Conservation (phyloP, 441 rosid genomes). For the Jatropha multifida region DNA sequence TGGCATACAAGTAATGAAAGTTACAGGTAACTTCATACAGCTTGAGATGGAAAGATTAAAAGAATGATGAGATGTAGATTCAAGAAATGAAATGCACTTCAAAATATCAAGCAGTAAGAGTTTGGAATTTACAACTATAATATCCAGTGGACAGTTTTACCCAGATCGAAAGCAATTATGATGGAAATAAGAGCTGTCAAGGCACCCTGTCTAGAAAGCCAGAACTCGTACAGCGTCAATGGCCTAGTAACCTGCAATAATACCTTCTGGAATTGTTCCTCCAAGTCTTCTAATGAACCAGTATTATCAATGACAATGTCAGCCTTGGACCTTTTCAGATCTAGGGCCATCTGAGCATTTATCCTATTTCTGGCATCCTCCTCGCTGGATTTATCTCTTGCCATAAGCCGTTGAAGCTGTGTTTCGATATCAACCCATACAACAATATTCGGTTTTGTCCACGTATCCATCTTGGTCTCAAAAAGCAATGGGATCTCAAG, state of each 20-base stretch:
- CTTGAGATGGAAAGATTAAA: neutral
- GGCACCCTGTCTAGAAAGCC: slow-evolving; percentile 73
- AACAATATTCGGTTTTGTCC: slow-evolving; percentile 17
- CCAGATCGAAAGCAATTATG: slow-evolving; percentile 39
- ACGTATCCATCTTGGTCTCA: slow-evolving; percentile 21
- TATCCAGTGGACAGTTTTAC: slow-evolving; percentile 26
- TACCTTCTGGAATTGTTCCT: slow-evolving; percentile 49
- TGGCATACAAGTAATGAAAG: neutral
- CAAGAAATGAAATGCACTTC: neutral
- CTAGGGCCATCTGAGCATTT: slow-evolving; percentile 75
- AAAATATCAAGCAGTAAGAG: neutral
- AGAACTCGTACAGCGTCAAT: slow-evolving; percentile 67
- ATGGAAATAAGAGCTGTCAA: slow-evolving; percentile 45
- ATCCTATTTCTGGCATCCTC: slow-evolving; percentile 66
- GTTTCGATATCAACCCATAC: slow-evolving; percentile 24
- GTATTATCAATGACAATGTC: slow-evolving; percentile 72
- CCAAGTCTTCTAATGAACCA: slow-evolving; percentile 63
- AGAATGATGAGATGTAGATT: neutral
- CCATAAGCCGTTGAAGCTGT: slow-evolving; percentile 42
- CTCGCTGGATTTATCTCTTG: slow-evolving; percentile 48
- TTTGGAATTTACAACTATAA: neutral
- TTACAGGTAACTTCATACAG: neutral
- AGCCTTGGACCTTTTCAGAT: slow-evolving; percentile 58
- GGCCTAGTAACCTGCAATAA: slow-evolving; percentile 52
- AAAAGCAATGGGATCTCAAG: slow-evolving; percentile 22